phyloP scores from a whole-genome alignment of 768 basidiomycete species.

The Leccinum variicolor region DNA sequence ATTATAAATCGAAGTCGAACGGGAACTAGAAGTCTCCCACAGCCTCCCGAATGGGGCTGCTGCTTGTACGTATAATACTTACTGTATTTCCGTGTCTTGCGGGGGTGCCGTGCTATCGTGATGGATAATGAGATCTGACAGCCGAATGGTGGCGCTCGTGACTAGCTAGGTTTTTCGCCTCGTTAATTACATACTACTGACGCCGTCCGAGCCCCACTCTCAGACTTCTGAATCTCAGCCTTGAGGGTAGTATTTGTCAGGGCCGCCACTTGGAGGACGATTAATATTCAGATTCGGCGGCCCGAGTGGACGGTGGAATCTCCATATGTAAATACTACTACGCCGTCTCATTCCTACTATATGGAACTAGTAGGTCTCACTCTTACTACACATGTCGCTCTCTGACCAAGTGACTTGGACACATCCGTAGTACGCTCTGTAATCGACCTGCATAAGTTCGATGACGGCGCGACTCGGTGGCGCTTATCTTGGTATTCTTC shows the following conservation, averaged over 20 bases:
- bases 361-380: background rate
- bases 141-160: too few species aligned
- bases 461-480: background rate
- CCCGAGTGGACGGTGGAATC: too few species aligned
- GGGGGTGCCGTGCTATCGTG: background rate
- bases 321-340: too few species aligned
- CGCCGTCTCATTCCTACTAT: too few species aligned
- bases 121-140: too few species aligned
- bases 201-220: too few species aligned
- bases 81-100: background rate
- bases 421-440: background rate
- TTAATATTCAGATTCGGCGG: too few species aligned
- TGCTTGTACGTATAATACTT: background rate
- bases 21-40: background rate
- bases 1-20: background rate
- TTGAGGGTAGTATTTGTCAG: too few species aligned
- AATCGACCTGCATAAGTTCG: background rate
- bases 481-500: background rate
- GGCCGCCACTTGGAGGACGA: too few species aligned
- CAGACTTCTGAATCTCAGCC: too few species aligned
- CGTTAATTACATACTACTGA: too few species aligned
- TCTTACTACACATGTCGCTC: background rate
- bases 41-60: background rate
- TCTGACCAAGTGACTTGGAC: background rate
- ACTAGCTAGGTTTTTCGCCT: too few species aligned